Conservation (phyloP, 129 eudicot species). For the Escallonia herrerae region DNA sequence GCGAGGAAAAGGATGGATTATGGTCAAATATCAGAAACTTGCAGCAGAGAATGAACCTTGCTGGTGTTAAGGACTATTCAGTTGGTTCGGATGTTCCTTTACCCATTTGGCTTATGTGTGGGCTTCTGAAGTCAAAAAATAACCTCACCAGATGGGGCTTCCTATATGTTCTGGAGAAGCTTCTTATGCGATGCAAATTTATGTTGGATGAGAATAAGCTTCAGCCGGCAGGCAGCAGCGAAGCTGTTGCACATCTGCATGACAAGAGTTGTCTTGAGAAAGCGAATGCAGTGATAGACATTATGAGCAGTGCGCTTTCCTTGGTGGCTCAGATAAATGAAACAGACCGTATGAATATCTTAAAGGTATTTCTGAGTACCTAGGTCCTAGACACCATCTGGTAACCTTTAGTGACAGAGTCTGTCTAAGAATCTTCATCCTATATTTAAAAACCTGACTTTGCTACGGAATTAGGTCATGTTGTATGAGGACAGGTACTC, state of each 20-base stretch:
- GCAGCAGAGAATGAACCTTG: constrained; percentile 59
- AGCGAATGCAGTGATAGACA: constrained; percentile 88
- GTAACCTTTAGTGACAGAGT: neutral
- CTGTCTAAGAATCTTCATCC: too few relatives aligned
- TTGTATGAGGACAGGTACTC: neutral
- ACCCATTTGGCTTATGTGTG: constrained; percentile 94
- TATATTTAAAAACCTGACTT: too few relatives aligned
- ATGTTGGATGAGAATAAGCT: constrained; percentile 79
- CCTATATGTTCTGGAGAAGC: constrained; percentile 75
- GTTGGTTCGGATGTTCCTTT: constrained; percentile 61
- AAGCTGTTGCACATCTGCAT: constrained; percentile 24
- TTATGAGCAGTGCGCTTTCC: constrained; percentile 87
- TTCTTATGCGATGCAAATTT: constrained; percentile 87
- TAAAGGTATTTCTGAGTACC: constrained; percentile 52
- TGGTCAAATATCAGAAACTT: constrained; percentile 67
- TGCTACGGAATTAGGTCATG: neutral
- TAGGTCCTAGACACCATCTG: neutral
- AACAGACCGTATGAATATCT: constrained; percentile 89
- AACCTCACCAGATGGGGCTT: constrained; percentile 86
- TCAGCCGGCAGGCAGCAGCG: constrained; percentile 45
- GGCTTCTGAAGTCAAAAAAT: constrained; percentile 80
- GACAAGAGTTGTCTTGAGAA: constrained; percentile 75
- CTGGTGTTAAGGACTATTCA: constrained; percentile 69
- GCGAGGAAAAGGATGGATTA: constrained; percentile 49
- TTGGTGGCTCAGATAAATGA: constrained; percentile 88